Evolutionary conservation across 306 rosid species (phyloP).

Genomic region (Alnus rubra): DNA sequence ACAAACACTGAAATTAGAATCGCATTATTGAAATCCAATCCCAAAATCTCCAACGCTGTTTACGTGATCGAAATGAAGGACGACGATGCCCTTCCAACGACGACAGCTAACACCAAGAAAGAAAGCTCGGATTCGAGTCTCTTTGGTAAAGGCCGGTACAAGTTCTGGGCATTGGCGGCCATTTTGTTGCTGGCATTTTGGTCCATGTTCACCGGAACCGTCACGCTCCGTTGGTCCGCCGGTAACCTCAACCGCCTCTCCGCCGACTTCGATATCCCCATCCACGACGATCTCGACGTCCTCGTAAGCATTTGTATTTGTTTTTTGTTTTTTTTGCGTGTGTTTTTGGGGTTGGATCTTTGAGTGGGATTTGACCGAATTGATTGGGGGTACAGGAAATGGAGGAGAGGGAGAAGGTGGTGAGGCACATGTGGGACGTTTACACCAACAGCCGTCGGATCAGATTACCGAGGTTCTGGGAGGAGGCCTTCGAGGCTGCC

Average conservation of each 20-base stretch:
- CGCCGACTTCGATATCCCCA: slow-evolving; percentile 56
- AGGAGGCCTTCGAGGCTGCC: slow-evolving; percentile 93
- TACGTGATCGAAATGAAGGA: slow-evolving; percentile 73
- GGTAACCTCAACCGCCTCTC: slow-evolving; percentile 75
- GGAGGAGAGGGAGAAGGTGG: slow-evolving; percentile 99
- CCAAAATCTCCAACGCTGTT: background rate
- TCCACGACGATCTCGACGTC: slow-evolving; percentile 89
- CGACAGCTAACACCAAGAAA: slow-evolving; percentile 52
- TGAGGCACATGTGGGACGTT: slow-evolving; percentile 97
- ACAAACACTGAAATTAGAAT: slow-evolving; percentile 3
- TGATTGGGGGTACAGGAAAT: slow-evolving; percentile 58
- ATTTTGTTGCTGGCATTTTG: slow-evolving; percentile 91
- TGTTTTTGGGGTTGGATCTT: slow-evolving; percentile 34
- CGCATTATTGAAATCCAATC: background rate
- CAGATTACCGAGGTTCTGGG: slow-evolving; percentile 92
- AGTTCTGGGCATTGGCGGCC: slow-evolving; percentile 93
- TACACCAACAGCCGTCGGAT: slow-evolving; percentile 91
- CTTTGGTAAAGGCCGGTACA: slow-evolving; percentile 79
- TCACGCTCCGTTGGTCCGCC: slow-evolving; percentile 91
- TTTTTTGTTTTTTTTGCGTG: background rate
- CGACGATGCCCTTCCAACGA: slow-evolving; percentile 76
- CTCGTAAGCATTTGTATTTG: slow-evolving; percentile 52
- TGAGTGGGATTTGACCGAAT: slow-evolving; percentile 16
- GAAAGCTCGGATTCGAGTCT: slow-evolving; percentile 59
- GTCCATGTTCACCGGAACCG: slow-evolving; percentile 98